Evolutionary conservation across 2,329 filamentous ascomycete species (phyloP), one percentile per base, ranked within the genome.

Genomic region (Coleophoma eucalyptorum): DNA sequence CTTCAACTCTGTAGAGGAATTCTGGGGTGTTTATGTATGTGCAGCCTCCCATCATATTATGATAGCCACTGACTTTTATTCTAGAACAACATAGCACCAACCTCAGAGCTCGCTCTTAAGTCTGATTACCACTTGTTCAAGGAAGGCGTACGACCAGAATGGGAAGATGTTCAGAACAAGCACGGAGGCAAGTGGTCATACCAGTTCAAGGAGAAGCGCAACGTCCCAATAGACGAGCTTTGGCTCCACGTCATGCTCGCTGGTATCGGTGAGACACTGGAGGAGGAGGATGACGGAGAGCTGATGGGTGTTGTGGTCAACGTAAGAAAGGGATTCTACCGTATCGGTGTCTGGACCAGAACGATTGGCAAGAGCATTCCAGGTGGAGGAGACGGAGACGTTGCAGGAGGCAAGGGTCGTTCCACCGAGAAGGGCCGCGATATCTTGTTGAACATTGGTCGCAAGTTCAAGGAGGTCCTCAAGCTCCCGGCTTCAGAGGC

Each of bases 41-140:
- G 37, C 31, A 44, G 21, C 21, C 3, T 16, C 33, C 13, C n/a
- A 10, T 38, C 5, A 7, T 32, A 13, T 21, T 34, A 46, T 41
- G 3, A 35, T 50, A 42, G 38, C 13, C 41, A 31, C 44, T 48
- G 49, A 53, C 52, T 33, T 32, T 45, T 26, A 46, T 49, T 47
- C 35, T 62, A 99, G 95, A 99, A 99, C 81, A 99, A 99, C 73
- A 97, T 99, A 70, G 90, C 93, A 46, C 87, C 92, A 41, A 93
- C 95, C 62, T 97, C 93, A 62, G 91, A 97, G 65, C 86, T 99
- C 41, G 90, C 92, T 42, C 85, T 96, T 67, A 99, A 99, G 79
- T 96, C 94, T 67, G 94, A 99, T 72, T 99, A 99, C 76, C 95
- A 99, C 69, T 88, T 99, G 42, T 99, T 99, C 87, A 99, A 99